Conservation (phyloP, 805 yeast genomes). For the Saturnispora besseyi region DNA sequence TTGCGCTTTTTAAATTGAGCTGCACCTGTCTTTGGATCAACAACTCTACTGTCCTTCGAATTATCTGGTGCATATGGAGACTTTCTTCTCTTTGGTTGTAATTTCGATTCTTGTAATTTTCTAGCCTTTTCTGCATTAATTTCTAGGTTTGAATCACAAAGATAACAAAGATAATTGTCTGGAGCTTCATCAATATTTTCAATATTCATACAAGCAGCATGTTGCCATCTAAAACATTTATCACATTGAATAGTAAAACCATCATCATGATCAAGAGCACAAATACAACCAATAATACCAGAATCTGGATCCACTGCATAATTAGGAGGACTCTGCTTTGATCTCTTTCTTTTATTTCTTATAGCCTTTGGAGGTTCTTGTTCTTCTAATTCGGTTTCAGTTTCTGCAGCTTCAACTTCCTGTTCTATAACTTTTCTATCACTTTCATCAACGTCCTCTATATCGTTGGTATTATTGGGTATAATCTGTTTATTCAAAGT, state of each 20-base stretch:
- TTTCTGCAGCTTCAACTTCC: neutral
- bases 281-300: conserved; percentile 82
- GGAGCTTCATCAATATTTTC: conserved; percentile 60
- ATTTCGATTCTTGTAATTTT: conserved; percentile 27
- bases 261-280: conserved; percentile 80
- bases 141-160: conserved; percentile 45
- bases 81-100: conserved; percentile 27
- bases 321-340: conserved; percentile 20
- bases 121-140: conserved; percentile 34
- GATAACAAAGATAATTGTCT: conserved; percentile 71
- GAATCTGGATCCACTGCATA: conserved; percentile 73
- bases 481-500: neutral
- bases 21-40: conserved; percentile 8
- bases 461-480: neutral
- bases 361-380: neutral
- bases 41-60: neutral
- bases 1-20: conserved; percentile 25
- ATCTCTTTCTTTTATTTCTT: neutral
- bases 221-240: conserved; percentile 89
- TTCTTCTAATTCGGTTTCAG: neutral
- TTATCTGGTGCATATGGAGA: conserved; percentile 14
- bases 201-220: conserved; percentile 82
- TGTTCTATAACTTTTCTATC: neutral
- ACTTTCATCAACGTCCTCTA: neutral
- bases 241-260: conserved; percentile 96